Evolutionary conservation across 768 basidiomycete species (phyloP).

Genomic region (Trametes cinnabarina): DNA sequence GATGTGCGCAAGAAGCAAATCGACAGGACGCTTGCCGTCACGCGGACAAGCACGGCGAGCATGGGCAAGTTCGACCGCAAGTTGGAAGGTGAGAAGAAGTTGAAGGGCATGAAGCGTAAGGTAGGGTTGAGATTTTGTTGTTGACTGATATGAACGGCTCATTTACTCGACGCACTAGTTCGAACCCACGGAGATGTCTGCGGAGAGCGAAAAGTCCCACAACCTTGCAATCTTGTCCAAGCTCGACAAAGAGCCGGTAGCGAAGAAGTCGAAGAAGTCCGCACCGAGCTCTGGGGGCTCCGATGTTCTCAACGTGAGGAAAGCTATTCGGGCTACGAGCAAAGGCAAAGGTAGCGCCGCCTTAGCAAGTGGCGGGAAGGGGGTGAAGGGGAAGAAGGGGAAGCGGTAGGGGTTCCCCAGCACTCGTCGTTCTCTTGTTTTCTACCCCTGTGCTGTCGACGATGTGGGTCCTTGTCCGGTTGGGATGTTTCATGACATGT

Average conservation of each 20-base stretch:
- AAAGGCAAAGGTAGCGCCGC: conserved; percentile 65
- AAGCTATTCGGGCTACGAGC: conserved; percentile 78
- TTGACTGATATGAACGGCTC: neutral
- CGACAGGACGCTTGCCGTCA: conserved; percentile 71
- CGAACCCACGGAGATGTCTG: conserved; percentile 72
- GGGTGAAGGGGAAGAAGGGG: conserved; percentile 23
- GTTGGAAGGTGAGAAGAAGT: conserved; percentile 89
- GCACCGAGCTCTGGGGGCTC: conserved; percentile 39
- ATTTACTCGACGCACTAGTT: conserved; percentile 51
- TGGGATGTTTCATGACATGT: neutral
- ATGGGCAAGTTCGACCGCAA: conserved; percentile 93
- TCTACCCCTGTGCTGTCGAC: neutral
- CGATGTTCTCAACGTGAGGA: conserved; percentile 76
- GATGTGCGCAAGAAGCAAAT: conserved; percentile 67
- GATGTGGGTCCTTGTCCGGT: neutral
- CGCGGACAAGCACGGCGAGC: conserved; percentile 85
- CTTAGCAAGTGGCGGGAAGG: conserved; percentile 42
- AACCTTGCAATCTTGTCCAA: conserved; percentile 75
- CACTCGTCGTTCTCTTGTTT: neutral
- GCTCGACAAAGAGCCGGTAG: conserved; percentile 62
- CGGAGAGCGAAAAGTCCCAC: conserved; percentile 63
- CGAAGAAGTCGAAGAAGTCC: conserved; percentile 57
- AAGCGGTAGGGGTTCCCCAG: neutral
- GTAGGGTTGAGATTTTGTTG: conserved; percentile 38
- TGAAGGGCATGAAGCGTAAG: conserved; percentile 89